Percentiles rank a stretch among this genome's conserved stretches.
Evolutionary conservation across 2,329 filamentous ascomycete genomes (phyloP).

Genomic region (Fusarium torreyae): DNA sequence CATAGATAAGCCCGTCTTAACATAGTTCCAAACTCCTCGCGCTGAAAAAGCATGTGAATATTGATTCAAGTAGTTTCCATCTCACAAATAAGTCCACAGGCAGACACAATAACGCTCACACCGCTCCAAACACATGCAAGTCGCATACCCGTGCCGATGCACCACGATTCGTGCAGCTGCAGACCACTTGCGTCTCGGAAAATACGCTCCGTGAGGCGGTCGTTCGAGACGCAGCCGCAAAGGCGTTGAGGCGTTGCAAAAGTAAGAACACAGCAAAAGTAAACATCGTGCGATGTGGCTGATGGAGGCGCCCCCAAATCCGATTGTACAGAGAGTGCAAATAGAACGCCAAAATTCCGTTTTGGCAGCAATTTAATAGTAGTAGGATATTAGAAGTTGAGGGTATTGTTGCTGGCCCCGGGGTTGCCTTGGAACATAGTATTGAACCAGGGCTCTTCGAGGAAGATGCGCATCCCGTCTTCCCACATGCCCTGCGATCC

Average conservation of each 20-base stretch:
- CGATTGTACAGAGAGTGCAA: background rate
- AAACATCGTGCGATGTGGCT: constrained; percentile 12
- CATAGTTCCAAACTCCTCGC: background rate
- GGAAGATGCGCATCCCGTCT: constrained; percentile 55
- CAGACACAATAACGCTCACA: constrained; percentile 4
- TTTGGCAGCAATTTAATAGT: background rate
- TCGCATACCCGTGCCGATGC: constrained; percentile 1
- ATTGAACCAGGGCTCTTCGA: constrained; percentile 60
- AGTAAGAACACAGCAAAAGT: constrained; percentile 2
- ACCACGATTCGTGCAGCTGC: constrained; percentile 11
- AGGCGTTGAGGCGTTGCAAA: constrained; percentile 6
- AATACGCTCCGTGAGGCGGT: constrained; percentile 10
- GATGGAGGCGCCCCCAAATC: background rate
- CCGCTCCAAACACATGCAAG: constrained; percentile 21
- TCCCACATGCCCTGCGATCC: constrained; percentile 51
- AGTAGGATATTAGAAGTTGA: constrained; percentile 51
- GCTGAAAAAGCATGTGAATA: constrained; percentile 11
- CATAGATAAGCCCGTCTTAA: background rate
- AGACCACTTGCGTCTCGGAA: constrained; percentile 7
- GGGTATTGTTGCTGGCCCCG: constrained; percentile 52
- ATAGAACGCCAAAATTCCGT: background rate
- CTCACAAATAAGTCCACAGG: background rate
- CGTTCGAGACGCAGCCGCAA: constrained; percentile 10
- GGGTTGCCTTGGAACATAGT: constrained; percentile 57
- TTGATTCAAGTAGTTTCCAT: constrained; percentile 2